These are phyloP conservation scores for Cucurbita moschata DNA, from an alignment of 306 rosid genomes.

Conservation along the genomic window DNA sequence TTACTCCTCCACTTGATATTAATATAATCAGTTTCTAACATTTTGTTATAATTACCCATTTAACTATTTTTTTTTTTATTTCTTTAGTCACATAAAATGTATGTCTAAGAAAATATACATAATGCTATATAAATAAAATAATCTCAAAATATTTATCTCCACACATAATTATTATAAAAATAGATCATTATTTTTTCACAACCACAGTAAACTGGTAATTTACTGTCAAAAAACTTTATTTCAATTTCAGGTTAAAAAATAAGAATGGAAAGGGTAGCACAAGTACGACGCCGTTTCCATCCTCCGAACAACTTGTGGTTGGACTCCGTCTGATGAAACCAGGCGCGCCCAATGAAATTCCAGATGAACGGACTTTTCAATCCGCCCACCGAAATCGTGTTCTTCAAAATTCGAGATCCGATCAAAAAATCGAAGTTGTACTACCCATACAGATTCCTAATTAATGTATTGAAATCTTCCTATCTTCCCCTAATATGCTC, in stretches of 20 bases:
- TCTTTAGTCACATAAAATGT: no score
- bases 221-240: background rate
- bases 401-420: background rate
- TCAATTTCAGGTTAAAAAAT: background rate
- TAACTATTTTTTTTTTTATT: background rate
- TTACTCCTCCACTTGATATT: background rate
- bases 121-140: no score
- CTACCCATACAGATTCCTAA: background rate
- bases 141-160: background rate
- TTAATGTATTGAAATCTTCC: background rate
- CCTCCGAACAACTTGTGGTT: background rate
- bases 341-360: background rate
- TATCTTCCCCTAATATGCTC: slow-evolving; percentile 34
- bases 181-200: background rate
- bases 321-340: background rate
- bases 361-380: background rate
- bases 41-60: background rate
- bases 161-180: background rate
- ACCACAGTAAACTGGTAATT: background rate
- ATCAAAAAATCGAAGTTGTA: background rate
- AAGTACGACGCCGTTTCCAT: background rate
- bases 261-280: background rate
- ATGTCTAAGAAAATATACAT: no score
- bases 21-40: background rate
- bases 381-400: background rate